Evolutionary conservation across 2,329 filamentous ascomycete species (phyloP).

Genomic region (Ceratocystis ficicola): DNA sequence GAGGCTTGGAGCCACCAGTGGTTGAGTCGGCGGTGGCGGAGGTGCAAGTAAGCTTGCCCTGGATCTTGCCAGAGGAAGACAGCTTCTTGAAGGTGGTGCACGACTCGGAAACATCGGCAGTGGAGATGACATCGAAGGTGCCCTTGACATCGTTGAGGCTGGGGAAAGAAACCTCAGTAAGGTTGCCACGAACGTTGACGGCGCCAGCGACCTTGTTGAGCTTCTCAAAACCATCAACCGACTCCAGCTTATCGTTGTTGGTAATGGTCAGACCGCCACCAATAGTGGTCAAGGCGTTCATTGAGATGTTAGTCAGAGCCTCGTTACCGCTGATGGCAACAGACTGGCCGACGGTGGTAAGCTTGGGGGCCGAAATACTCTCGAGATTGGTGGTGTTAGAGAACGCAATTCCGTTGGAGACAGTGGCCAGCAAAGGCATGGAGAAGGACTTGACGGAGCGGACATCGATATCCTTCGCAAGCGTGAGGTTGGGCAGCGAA

Average conservation of each 20-base stretch:
- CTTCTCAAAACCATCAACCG: slow-evolving; percentile 54
- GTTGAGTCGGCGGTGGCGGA: slow-evolving; percentile 41
- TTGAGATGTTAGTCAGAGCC: slow-evolving; percentile 58
- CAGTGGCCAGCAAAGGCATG: slow-evolving; percentile 57
- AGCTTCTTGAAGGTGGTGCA: slow-evolving; percentile 44
- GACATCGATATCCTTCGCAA: slow-evolving; percentile 41
- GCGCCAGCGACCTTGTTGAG: slow-evolving; percentile 64
- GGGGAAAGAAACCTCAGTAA: slow-evolving; percentile 63
- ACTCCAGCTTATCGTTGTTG: slow-evolving; percentile 69
- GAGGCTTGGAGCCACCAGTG: slow-evolving; percentile 31
- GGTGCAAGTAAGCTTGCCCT: slow-evolving; percentile 40
- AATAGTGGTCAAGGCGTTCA: slow-evolving; percentile 55
- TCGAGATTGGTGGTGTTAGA: slow-evolving; percentile 60
- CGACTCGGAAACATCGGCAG: slow-evolving; percentile 44
- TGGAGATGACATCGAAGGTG: slow-evolving; percentile 57
- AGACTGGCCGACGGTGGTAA: slow-evolving; percentile 51
- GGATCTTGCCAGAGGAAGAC: slow-evolving; percentile 32
- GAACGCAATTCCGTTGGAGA: slow-evolving; percentile 73
- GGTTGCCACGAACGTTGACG: slow-evolving; percentile 73
- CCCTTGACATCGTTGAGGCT: slow-evolving; percentile 55
- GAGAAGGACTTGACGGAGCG: slow-evolving; percentile 64
- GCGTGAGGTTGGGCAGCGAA: slow-evolving; percentile 64
- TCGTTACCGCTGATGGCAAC: slow-evolving; percentile 53
- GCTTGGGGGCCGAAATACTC: slow-evolving; percentile 52
- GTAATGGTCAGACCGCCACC: slow-evolving; percentile 72